Percentiles rank a stretch among this genome's conserved stretches.
Conservation (phyloP, 129 eudicot species). For the Oenanthe sinensis region DNA sequence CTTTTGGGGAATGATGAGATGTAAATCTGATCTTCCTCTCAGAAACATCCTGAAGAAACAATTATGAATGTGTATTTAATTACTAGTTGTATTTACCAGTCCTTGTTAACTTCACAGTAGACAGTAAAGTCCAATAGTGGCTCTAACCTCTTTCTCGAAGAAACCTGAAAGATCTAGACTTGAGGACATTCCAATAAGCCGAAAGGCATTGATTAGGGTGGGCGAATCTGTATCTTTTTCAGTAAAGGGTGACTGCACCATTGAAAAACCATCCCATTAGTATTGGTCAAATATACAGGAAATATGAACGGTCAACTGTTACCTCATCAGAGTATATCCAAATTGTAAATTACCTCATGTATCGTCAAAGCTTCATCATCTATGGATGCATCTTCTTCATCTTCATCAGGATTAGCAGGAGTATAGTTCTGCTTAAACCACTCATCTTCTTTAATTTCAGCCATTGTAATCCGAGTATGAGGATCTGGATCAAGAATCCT, state of each 20-base stretch:
- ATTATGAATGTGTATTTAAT: background rate
- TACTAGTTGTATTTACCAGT: background rate
- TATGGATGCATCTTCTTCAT: slow-evolving; percentile 36
- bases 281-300: background rate
- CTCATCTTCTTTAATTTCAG: slow-evolving; percentile 55
- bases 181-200: slow-evolving; percentile 94
- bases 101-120: background rate
- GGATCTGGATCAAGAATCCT: slow-evolving; percentile 90
- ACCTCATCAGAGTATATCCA: background rate
- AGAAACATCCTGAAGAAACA: slow-evolving; percentile 53
- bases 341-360: slow-evolving; percentile 42
- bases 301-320: background rate
- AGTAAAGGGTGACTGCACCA: slow-evolving; percentile 40
- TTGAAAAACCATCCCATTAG: background rate
- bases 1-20: slow-evolving; percentile 64
- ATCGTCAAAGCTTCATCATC: slow-evolving; percentile 59
- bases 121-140: background rate
- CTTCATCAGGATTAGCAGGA: slow-evolving; percentile 50
- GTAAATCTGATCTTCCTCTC: slow-evolving; percentile 92
- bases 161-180: slow-evolving; percentile 78
- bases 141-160: slow-evolving; percentile 83
- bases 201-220: slow-evolving; percentile 71
- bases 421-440: slow-evolving; percentile 75
- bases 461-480: slow-evolving; percentile 55
- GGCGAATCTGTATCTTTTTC: slow-evolving; percentile 54